Evolutionary conservation across 345 rosid genomes (phyloP).

Genomic region (Carallia brachiata): DNA sequence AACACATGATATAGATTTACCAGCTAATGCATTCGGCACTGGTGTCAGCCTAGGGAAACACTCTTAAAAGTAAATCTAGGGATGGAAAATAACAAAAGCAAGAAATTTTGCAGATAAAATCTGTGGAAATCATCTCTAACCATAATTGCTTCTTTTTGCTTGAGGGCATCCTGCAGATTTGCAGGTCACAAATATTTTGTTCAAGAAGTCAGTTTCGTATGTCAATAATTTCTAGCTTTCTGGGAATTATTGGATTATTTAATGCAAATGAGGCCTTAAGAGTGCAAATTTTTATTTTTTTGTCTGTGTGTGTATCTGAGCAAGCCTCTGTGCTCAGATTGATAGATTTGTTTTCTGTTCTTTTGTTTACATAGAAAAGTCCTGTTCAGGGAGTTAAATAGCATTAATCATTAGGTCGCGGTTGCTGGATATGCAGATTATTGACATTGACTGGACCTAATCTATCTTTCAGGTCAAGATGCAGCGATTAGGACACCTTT

Average conservation of each 20-base stretch:
- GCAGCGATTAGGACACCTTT: slow-evolving; percentile 93
- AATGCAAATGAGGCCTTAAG: background rate
- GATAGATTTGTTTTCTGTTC: too few species aligned
- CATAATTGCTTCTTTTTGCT: background rate
- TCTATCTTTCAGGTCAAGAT: slow-evolving; percentile 65
- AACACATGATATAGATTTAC: background rate
- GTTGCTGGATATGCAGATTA: too few species aligned
- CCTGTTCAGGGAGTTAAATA: too few species aligned
- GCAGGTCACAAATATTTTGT: background rate
- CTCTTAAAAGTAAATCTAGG: background rate
- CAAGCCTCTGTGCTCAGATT: too few species aligned
- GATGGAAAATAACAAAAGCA: background rate
- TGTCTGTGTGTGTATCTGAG: background rate
- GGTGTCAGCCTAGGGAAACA: background rate
- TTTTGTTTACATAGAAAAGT: too few species aligned
- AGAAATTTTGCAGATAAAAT: background rate
- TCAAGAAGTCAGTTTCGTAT: background rate
- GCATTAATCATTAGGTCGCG: too few species aligned
- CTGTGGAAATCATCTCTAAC: background rate
- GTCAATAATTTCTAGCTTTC: background rate
- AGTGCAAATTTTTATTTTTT: background rate
- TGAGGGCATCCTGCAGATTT: slow-evolving; percentile 3
- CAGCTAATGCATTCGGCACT: slow-evolving; percentile 4
- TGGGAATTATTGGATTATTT: background rate
- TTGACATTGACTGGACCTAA: slow-evolving; percentile 9